These are phyloP conservation scores for Leccinum pachyderme DNA, from an alignment of 1,284 basidiomycete species.

Conservation along the genomic window DNA sequence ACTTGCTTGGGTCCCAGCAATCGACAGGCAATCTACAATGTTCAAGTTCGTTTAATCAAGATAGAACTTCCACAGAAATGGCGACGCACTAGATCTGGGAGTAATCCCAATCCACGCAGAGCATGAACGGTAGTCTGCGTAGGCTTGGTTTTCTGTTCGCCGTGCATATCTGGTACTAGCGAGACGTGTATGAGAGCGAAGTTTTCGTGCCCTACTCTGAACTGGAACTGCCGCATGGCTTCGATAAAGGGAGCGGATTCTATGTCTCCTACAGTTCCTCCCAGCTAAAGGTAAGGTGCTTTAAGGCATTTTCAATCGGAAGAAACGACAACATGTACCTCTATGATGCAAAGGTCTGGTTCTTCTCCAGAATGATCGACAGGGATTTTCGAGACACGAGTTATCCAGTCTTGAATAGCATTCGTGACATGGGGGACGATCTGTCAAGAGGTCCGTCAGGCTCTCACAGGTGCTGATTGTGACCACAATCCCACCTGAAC, in stretches of 20 bases:
- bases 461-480: not conserved
- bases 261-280: slow-evolving; percentile 95
- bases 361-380: slow-evolving; percentile 93
- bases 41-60: not conserved
- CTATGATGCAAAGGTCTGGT: slow-evolving; percentile 97
- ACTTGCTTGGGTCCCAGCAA: slow-evolving; percentile 72
- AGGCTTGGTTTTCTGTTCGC: slow-evolving; percentile 99
- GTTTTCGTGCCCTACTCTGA: slow-evolving; percentile 96
- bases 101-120: slow-evolving; percentile 87
- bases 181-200: slow-evolving; percentile 98
- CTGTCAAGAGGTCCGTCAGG: slow-evolving; percentile 40
- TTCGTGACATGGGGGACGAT: slow-evolving; percentile 97
- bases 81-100: slow-evolving; percentile 84
- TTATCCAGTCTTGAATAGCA: slow-evolving; percentile 99
- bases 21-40: slow-evolving; percentile 84
- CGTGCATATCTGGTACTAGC: slow-evolving; percentile 97
- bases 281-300: slow-evolving; percentile 56
- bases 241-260: slow-evolving; percentile 98
- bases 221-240: slow-evolving; percentile 99
- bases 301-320: slow-evolving; percentile 8
- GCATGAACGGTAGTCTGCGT: slow-evolving; percentile 98
- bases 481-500: slow-evolving; percentile 62
- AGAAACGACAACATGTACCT: slow-evolving; percentile 48
- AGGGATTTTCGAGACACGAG: slow-evolving; percentile 90
- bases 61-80: not conserved